phyloP scores from a whole-genome alignment of 257 asterid species.

The Solanum bukasovii region DNA sequence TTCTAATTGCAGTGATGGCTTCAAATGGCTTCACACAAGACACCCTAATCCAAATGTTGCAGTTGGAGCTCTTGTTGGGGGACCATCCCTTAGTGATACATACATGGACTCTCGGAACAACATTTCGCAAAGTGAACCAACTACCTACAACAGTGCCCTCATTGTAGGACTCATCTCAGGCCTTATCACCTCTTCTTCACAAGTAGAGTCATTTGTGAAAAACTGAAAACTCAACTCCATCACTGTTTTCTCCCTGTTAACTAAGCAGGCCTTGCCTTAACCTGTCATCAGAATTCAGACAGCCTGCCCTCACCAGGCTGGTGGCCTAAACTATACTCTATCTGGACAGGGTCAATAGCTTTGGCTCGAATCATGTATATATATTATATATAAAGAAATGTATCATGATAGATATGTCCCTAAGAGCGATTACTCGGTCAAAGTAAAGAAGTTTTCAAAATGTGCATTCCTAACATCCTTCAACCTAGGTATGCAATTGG shows the following conservation, averaged over 20 bases:
- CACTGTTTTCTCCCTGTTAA: background rate
- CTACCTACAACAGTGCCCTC: constrained; percentile 43
- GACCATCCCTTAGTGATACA: constrained; percentile 43
- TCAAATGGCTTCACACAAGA: constrained; percentile 41
- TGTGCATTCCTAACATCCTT: background rate
- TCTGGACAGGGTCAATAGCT: background rate
- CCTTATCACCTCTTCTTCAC: constrained; percentile 26
- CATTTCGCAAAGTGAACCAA: constrained; percentile 37
- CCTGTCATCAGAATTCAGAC: background rate
- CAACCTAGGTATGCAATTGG: background rate
- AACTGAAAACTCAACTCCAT: background rate
- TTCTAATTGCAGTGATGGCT: constrained; percentile 50
- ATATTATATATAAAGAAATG: background rate
- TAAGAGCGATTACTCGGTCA: background rate
- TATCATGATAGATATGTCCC: background rate
- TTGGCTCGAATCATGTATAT: background rate
- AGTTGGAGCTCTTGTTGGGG: constrained; percentile 57
- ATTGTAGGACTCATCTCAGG: constrained; percentile 48
- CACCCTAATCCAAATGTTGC: constrained; percentile 45
- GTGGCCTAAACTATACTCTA: background rate
- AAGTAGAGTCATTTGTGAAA: constrained; percentile 14
- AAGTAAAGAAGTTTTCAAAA: background rate
- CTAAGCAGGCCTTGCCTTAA: background rate
- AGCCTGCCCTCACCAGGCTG: background rate
- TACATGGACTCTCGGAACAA: constrained; percentile 39